phyloP scores from a whole-genome alignment of 108 stramenopile species.

The Cyclostephanos invisitatus region DNA sequence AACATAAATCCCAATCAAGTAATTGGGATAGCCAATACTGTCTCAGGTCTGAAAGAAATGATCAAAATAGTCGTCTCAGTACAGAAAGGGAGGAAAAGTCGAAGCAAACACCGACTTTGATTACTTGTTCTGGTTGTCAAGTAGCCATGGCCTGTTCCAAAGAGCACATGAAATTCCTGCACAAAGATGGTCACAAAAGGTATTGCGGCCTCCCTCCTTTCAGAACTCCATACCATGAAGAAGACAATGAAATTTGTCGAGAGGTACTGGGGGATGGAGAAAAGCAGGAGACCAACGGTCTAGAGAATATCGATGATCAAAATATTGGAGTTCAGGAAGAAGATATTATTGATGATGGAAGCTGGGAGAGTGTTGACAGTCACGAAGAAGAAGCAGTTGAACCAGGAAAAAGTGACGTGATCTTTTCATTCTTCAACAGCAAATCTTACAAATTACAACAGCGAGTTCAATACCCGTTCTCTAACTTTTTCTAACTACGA shows the following conservation, averaged over 20 bases:
- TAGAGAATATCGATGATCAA: slow-evolving; percentile 6
- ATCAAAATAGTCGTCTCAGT: neutral
- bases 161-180: slow-evolving; percentile 37
- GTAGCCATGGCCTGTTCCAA: slow-evolving; percentile 43
- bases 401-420: slow-evolving; percentile 14
- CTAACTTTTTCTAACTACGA: slow-evolving; percentile 9
- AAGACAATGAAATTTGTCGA: slow-evolving; percentile 34
- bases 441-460: slow-evolving; percentile 38
- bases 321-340: slow-evolving; percentile 19
- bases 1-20: slow-evolving; percentile 20
- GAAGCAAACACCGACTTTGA: neutral
- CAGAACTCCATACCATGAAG: slow-evolving; percentile 26
- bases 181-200: slow-evolving; percentile 46
- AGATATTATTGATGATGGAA: slow-evolving; percentile 42
- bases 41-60: slow-evolving; percentile 5
- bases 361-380: slow-evolving; percentile 62
- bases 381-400: slow-evolving; percentile 31
- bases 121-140: slow-evolving; percentile 32
- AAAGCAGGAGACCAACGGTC: neutral
- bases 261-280: slow-evolving; percentile 26
- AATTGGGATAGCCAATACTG: slow-evolving; percentile 19
- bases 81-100: slow-evolving; percentile 1
- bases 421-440: slow-evolving; percentile 32
- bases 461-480: slow-evolving; percentile 17
- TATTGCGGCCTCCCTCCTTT: slow-evolving; percentile 50